Conservation (phyloP, 2,329 filamentous ascomycete species). For the Elsinoe ampelina region DNA sequence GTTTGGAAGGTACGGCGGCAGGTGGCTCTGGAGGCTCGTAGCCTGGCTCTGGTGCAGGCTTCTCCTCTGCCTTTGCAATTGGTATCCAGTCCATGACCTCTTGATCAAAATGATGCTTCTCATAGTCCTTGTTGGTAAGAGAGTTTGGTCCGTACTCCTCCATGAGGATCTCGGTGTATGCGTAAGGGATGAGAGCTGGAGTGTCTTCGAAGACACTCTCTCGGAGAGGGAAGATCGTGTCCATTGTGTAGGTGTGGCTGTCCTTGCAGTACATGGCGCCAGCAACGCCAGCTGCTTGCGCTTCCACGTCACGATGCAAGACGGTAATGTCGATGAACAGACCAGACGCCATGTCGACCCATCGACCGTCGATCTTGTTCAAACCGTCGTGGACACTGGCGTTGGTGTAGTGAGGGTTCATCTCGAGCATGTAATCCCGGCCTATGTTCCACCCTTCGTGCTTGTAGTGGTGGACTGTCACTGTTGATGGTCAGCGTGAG, state of each 20-base stretch:
- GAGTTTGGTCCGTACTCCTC: constrained; percentile 47
- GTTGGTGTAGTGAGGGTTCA: constrained; percentile 48
- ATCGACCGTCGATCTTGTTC: constrained; percentile 52
- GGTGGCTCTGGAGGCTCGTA: background rate
- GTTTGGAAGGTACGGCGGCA: background rate
- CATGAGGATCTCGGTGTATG: constrained; percentile 44
- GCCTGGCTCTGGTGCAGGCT: constrained; percentile 2
- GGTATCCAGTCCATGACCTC: constrained; percentile 26
- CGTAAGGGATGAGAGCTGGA: constrained; percentile 47
- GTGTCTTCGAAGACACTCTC: constrained; percentile 46
- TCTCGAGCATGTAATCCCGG: constrained; percentile 45
- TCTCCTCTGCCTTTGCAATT: constrained; percentile 4
- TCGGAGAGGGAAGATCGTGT: constrained; percentile 49
- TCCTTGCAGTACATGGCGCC: constrained; percentile 49
- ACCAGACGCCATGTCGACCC: constrained; percentile 51
- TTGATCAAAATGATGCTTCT: constrained; percentile 34
- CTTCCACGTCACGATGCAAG: constrained; percentile 39
- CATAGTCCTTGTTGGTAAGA: constrained; percentile 39
- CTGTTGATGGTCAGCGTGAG: constrained; percentile 32
- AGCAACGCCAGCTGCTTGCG: constrained; percentile 29
- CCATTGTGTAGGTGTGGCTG: constrained; percentile 43
- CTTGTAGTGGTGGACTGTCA: constrained; percentile 45
- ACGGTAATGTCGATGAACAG: constrained; percentile 55
- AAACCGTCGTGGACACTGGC: constrained; percentile 36
- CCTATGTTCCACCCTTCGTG: constrained; percentile 22